phyloP scores from a whole-genome alignment of 768 basidiomycete genomes.

The Candolleomyces aberdarensis region DNA sequence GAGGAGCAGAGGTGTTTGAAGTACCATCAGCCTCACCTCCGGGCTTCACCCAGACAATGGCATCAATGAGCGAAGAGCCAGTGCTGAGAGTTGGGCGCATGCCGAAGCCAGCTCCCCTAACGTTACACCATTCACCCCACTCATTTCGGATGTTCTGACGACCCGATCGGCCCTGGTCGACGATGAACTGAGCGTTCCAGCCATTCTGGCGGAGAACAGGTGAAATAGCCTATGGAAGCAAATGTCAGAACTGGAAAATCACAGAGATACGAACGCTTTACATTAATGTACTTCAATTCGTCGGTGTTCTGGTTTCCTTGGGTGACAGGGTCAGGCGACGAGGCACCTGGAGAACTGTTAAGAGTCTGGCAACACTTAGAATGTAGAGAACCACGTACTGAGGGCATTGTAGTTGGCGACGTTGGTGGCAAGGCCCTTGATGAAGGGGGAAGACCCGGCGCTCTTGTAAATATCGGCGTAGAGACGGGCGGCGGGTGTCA shows the following conservation, averaged over 20 bases:
- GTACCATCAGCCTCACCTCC: slow-evolving; percentile 69
- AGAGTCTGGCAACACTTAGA: slow-evolving; percentile 22
- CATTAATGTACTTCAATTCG: slow-evolving; percentile 57
- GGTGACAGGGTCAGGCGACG: slow-evolving; percentile 58
- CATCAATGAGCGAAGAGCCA: slow-evolving; percentile 50
- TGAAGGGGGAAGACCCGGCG: slow-evolving; percentile 53
- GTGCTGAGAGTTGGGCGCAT: slow-evolving; percentile 56
- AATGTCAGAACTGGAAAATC: not conserved
- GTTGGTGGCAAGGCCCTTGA: slow-evolving; percentile 62
- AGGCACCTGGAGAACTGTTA: slow-evolving; percentile 34
- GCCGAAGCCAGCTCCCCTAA: slow-evolving; percentile 62
- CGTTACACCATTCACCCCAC: slow-evolving; percentile 73
- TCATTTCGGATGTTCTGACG: slow-evolving; percentile 55
- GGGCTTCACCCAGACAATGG: slow-evolving; percentile 67
- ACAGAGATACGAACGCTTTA: slow-evolving; percentile 17
- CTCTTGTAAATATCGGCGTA: slow-evolving; percentile 47
- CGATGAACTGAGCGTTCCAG: slow-evolving; percentile 62
- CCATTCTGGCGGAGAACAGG: slow-evolving; percentile 40
- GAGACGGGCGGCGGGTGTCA: slow-evolving; percentile 54
- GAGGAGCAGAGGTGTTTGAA: slow-evolving; percentile 47
- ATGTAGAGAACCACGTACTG: slow-evolving; percentile 14
- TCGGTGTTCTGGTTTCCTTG: slow-evolving; percentile 60
- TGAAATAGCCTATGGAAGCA: slow-evolving; percentile 38
- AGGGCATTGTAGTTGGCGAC: slow-evolving; percentile 48
- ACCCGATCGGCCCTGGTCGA: slow-evolving; percentile 66